Conservation (phyloP, 768 basidiomycete genomes). For the Hericium coralloides region DNA sequence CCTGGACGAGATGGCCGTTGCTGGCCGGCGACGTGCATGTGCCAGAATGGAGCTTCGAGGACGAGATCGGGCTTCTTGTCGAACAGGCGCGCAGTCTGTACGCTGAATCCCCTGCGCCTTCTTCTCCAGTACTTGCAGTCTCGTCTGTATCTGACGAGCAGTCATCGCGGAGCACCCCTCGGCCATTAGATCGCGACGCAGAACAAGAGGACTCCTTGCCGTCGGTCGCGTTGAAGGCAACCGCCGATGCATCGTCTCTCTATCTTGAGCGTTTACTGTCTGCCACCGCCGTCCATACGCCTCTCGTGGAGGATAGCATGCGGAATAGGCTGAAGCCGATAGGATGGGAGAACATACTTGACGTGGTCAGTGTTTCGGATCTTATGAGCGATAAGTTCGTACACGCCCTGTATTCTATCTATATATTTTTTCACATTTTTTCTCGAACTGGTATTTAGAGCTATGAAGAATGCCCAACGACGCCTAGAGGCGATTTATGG, state of each 20-base stretch:
- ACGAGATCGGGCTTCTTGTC: conserved; percentile 51
- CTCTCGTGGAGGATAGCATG: conserved; percentile 46
- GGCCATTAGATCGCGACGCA: conserved; percentile 9
- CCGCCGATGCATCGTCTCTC: conserved; percentile 35
- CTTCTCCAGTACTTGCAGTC: not conserved
- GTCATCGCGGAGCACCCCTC: not conserved
- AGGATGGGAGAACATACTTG: conserved; percentile 56
- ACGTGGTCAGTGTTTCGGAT: conserved; percentile 37
- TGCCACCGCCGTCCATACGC: conserved; percentile 46
- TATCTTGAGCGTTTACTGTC: conserved; percentile 46
- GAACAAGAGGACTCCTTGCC: conserved; percentile 22
- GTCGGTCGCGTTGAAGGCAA: conserved; percentile 22
- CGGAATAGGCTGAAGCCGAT: conserved; percentile 57
- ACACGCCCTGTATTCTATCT: not conserved
- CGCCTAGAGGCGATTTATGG: conserved; percentile 12
- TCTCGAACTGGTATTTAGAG: no score
- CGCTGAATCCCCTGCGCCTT: not conserved
- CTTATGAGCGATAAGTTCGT: conserved; percentile 21
- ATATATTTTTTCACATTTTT: not conserved
- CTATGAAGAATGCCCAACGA: conserved; percentile 4
- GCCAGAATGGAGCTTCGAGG: conserved; percentile 64
- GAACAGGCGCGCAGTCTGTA: conserved; percentile 18
- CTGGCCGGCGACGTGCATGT: conserved; percentile 47
- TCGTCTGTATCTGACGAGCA: conserved; percentile 8
- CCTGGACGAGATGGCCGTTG: conserved; percentile 76